phyloP scores from a whole-genome alignment of 371 early-diverging fungal genomes.

The Circinella umbellata region DNA sequence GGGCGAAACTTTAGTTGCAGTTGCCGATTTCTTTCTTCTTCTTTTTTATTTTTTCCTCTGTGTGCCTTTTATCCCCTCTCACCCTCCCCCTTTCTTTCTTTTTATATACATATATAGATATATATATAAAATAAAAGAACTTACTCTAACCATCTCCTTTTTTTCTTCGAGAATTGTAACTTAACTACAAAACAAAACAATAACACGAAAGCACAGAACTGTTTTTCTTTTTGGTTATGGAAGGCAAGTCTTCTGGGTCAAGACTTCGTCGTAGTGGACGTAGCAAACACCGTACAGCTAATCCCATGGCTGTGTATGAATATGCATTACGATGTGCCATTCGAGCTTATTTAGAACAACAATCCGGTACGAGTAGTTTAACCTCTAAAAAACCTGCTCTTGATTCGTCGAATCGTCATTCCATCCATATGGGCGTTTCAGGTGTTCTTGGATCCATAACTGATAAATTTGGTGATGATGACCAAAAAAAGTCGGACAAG shows the following conservation, averaged over 20 bases:
- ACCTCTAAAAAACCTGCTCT: neutral
- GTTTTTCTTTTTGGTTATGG: slow-evolving; percentile 14
- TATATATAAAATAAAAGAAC: no score
- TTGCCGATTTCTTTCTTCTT: no score
- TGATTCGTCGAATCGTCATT: slow-evolving; percentile 10
- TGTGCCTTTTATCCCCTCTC: no score
- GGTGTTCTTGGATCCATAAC: slow-evolving; percentile 34
- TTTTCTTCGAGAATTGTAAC: no score
- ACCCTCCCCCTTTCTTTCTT: no score
- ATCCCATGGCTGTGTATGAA: slow-evolving; percentile 32
- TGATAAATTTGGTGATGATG: slow-evolving; percentile 38
- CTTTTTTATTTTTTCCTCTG: no score
- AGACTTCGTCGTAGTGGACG: slow-evolving; percentile 32
- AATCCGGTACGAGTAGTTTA: neutral
- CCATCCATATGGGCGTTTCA: slow-evolving; percentile 21
- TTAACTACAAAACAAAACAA: neutral
- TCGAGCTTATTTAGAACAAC: slow-evolving; percentile 31
- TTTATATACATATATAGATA: no score
- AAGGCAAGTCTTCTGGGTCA: slow-evolving; percentile 26
- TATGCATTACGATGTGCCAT: slow-evolving; percentile 37
- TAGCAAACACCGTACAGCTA: slow-evolving; percentile 18
- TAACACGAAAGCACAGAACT: no score
- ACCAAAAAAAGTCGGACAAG: slow-evolving; percentile 37
- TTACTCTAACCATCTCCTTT: no score
- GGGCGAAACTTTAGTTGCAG: no score